Conservation (phyloP, 2,329 filamentous ascomycete species). For the Aphanocladium album region DNA sequence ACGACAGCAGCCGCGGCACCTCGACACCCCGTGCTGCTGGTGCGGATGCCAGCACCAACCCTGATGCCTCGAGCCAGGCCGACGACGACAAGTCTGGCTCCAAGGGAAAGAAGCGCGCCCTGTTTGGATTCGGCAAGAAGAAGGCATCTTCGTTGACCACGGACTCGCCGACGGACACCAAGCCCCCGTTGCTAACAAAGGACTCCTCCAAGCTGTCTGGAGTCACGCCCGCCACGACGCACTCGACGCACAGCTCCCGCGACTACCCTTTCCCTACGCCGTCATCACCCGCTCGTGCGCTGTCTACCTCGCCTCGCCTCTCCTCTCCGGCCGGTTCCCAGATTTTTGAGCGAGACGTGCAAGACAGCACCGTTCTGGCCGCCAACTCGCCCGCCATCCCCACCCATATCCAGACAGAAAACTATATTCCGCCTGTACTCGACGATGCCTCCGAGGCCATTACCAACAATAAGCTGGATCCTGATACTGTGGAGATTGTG, state of each 20-base stretch:
- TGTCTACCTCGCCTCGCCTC: constrained; percentile 68
- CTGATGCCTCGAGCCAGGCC: constrained; percentile 23
- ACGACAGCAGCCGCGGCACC: constrained; percentile 23
- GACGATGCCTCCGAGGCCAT: constrained; percentile 90
- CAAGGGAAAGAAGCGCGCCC: constrained; percentile 49
- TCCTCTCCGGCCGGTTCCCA: constrained; percentile 72
- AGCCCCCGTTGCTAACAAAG: constrained; percentile 30
- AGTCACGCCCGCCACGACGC: constrained; percentile 30
- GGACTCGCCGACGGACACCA: constrained; percentile 20
- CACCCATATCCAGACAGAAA: constrained; percentile 88
- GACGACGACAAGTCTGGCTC: constrained; percentile 21
- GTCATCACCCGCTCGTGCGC: constrained; percentile 59
- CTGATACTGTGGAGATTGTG: constrained; percentile 87
- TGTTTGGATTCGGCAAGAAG: constrained; percentile 61
- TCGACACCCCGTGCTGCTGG: constrained; percentile 28
- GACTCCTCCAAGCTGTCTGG: constrained; percentile 32
- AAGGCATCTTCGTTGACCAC: constrained; percentile 33
- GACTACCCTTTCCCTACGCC: constrained; percentile 45
- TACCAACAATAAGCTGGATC: constrained; percentile 77
- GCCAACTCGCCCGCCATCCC: constrained; percentile 83
- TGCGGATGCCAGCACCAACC: background rate
- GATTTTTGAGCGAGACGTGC: constrained; percentile 94
- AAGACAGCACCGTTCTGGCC: constrained; percentile 64
- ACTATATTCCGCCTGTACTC: constrained; percentile 85
- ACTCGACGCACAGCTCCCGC: constrained; percentile 32